A percentile compares a stretch with the other conserved stretches of the same genome.
Evolutionary conservation across 495 filamentous ascomycete genomes (phyloP).

Genomic region (Antarctomyces pellizariae): DNA sequence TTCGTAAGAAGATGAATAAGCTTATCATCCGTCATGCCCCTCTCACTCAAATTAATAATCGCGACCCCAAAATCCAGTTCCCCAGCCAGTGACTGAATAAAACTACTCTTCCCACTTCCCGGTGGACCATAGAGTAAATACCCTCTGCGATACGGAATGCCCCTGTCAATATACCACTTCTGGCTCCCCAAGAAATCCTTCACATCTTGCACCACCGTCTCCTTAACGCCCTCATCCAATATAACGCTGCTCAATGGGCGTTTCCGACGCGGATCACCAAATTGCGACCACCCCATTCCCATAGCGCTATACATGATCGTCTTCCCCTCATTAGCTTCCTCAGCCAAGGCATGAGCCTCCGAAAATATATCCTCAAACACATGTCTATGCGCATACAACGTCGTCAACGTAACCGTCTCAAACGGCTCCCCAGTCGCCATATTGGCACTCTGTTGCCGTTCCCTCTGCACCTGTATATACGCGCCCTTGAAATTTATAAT

Average conservation of each 20-base stretch:
- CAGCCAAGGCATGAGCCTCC: constrained; percentile 60
- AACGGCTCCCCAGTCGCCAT: constrained; percentile 67
- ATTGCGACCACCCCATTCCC: constrained; percentile 59
- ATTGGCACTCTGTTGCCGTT: constrained; percentile 51
- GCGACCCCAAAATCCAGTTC: constrained; percentile 86
- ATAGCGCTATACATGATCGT: constrained; percentile 74
- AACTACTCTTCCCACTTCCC: constrained; percentile 86
- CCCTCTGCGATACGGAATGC: constrained; percentile 82
- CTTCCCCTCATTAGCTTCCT: constrained; percentile 66
- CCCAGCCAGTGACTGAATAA: constrained; percentile 86
- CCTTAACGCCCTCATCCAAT: constrained; percentile 65
- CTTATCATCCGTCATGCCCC: constrained; percentile 81
- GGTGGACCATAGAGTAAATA: constrained; percentile 90
- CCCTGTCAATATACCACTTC: constrained; percentile 82
- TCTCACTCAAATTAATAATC: constrained; percentile 79
- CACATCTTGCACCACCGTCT: constrained; percentile 64
- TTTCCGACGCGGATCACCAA: constrained; percentile 73
- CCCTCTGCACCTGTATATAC: constrained; percentile 64
- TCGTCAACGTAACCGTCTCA: constrained; percentile 83
- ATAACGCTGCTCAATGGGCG: constrained; percentile 74
- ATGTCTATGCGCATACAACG: constrained; percentile 66
- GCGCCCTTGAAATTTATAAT: constrained; percentile 66
- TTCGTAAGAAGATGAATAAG: constrained; percentile 74
- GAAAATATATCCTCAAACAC: constrained; percentile 69
- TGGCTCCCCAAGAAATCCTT: constrained; percentile 57